These are phyloP conservation scores for Tanozyma kutaoensis DNA, from an alignment of 805 yeast species.

Conservation along the genomic window DNA sequence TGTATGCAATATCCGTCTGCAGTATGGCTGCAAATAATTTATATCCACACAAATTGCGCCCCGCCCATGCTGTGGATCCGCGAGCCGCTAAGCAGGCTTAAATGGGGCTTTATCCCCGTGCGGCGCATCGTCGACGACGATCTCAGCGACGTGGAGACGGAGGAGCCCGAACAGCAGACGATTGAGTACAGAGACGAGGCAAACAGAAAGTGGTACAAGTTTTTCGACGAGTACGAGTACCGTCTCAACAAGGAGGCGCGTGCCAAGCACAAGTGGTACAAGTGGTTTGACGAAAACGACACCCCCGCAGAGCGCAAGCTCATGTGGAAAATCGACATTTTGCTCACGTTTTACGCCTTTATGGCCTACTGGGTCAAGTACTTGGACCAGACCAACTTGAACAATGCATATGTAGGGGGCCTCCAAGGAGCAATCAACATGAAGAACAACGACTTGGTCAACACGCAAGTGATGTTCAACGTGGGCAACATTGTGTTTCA, in stretches of 20 bases:
- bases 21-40: too few relatives aligned
- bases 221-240: conserved; percentile 51
- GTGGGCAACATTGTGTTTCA: conserved; percentile 51
- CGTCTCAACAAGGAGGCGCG: conserved; percentile 22
- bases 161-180: too few relatives aligned
- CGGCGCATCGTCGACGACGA: conserved; percentile 22
- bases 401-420: conserved; percentile 56
- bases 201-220: conserved; percentile 34
- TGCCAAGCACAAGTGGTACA: conserved; percentile 31
- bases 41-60: too few relatives aligned
- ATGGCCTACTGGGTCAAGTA: conserved; percentile 53
- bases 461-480: conserved; percentile 44
- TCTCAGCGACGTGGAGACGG: too few relatives aligned
- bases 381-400: conserved; percentile 45
- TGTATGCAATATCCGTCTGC: too few relatives aligned
- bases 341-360: conserved; percentile 19
- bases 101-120: conserved; percentile 23
- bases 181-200: conserved; percentile 42
- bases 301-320: conserved; percentile 23
- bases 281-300: conserved; percentile 40
- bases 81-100: too few relatives aligned
- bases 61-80: too few relatives aligned
- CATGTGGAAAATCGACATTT: conserved; percentile 15
- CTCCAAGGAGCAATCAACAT: conserved; percentile 43
- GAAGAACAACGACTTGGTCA: conserved; percentile 49